Evolutionary conservation across 2,329 filamentous ascomycete species (phyloP).

Genomic region (Ascochyta koolunga): DNA sequence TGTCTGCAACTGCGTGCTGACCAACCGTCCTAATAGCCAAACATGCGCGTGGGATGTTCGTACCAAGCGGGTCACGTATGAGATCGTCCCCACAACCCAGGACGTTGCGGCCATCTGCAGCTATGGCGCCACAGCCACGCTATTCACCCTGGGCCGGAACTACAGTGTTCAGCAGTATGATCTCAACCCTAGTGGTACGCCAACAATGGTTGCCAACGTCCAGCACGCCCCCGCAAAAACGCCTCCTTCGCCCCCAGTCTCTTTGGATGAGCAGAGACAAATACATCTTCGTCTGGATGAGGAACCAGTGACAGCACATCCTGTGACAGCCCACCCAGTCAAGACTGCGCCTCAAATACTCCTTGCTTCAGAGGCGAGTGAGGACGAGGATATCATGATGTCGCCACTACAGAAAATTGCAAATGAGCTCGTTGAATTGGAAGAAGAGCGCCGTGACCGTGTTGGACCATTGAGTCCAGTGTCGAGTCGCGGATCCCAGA

Average conservation of each 20-base stretch:
- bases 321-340: slow-evolving; percentile 38
- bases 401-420: slow-evolving; percentile 78
- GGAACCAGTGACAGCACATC: slow-evolving; percentile 41
- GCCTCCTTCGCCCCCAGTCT: slow-evolving; percentile 82
- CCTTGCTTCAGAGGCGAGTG: slow-evolving; percentile 68
- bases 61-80: slow-evolving; percentile 94
- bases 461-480: slow-evolving; percentile 71
- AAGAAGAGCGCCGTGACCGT: slow-evolving; percentile 65
- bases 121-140: slow-evolving; percentile 85
- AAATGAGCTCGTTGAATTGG: slow-evolving; percentile 70
- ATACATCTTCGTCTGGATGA: slow-evolving; percentile 30
- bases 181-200: slow-evolving; percentile 71
- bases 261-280: slow-evolving; percentile 72
- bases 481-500: slow-evolving; percentile 68
- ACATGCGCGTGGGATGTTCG: slow-evolving; percentile 96
- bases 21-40: slow-evolving; percentile 60
- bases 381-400: slow-evolving; percentile 65
- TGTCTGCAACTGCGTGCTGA: slow-evolving; percentile 28
- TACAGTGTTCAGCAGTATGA: slow-evolving; percentile 96
- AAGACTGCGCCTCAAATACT: slow-evolving; percentile 42
- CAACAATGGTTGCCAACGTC: slow-evolving; percentile 81
- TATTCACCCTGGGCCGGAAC: slow-evolving; percentile 89
- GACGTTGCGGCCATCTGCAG: slow-evolving; percentile 82
- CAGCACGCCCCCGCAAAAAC: slow-evolving; percentile 82
- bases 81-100: slow-evolving; percentile 83